These are phyloP conservation scores for Galeopsis tetrahit DNA, from an alignment of 257 asterid genomes.

Conservation along the genomic window DNA sequence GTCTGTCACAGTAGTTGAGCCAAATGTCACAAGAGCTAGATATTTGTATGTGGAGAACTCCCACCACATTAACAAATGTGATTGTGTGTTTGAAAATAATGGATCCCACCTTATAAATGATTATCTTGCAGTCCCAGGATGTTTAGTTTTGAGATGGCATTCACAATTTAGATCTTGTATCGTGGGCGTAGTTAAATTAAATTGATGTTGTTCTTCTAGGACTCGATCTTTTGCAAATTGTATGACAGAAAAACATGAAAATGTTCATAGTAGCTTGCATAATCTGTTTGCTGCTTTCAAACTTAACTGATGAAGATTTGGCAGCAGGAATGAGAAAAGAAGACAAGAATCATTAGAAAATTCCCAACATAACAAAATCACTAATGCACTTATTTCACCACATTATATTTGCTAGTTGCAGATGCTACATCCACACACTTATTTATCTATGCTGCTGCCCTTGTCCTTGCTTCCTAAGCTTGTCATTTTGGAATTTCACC, in stretches of 20 bases:
- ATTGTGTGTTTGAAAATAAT: too few relatives aligned
- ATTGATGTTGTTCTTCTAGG: background rate
- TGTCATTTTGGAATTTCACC: conserved; percentile 52
- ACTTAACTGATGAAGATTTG: conserved; percentile 8
- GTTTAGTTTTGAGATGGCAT: background rate
- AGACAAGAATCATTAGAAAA: conserved; percentile 10
- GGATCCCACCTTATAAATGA: conserved; percentile 4
- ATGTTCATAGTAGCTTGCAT: conserved; percentile 10
- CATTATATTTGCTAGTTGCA: conserved; percentile 11
- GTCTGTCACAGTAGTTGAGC: background rate
- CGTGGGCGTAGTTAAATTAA: background rate
- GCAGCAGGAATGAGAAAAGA: conserved; percentile 34
- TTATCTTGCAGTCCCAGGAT: background rate
- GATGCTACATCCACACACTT: conserved; percentile 24
- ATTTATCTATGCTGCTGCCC: conserved; percentile 22
- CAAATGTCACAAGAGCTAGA: conserved; percentile 13
- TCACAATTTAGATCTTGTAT: conserved; percentile 1
- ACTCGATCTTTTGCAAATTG: background rate
- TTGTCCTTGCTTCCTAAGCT: conserved; percentile 12
- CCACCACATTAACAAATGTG: background rate
- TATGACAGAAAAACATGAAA: background rate
- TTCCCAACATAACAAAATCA: conserved; percentile 22
- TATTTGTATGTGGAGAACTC: background rate
- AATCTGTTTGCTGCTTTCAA: conserved; percentile 18
- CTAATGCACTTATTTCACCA: conserved; percentile 33